Evolutionary conservation across 2,329 filamentous ascomycete genomes (phyloP).

Genomic region (Penicillium sp.): DNA sequence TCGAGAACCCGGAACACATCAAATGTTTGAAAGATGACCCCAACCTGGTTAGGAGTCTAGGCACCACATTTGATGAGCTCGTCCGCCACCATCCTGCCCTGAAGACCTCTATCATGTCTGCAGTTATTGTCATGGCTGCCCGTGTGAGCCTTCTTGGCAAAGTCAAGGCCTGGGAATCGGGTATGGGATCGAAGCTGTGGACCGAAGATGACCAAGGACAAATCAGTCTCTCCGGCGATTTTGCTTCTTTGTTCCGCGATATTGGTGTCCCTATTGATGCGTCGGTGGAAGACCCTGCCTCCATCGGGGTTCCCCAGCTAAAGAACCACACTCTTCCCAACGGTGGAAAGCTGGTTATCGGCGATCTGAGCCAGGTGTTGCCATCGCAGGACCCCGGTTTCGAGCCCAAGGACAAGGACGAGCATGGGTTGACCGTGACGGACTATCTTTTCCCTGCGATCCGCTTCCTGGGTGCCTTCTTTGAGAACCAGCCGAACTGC

Average conservation of each 20-base stretch:
- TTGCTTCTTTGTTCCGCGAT: slow-evolving; percentile 34
- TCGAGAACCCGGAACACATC: slow-evolving; percentile 85
- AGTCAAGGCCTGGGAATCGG: slow-evolving; percentile 62
- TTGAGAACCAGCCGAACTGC: slow-evolving; percentile 69
- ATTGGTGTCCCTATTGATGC: slow-evolving; percentile 30
- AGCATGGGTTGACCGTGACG: slow-evolving; percentile 52
- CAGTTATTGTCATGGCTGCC: slow-evolving; percentile 84
- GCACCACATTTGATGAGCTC: slow-evolving; percentile 86
- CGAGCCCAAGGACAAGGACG: slow-evolving; percentile 49
- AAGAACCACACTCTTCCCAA: slow-evolving; percentile 34
- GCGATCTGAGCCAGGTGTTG: slow-evolving; percentile 28
- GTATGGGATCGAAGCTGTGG: slow-evolving; percentile 76
- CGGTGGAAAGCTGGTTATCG: slow-evolving; percentile 33
- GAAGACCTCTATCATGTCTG: slow-evolving; percentile 72
- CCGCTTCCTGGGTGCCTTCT: slow-evolving; percentile 72
- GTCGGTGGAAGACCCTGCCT: slow-evolving; percentile 21
- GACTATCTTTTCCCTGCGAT: slow-evolving; percentile 71
- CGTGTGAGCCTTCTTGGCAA: slow-evolving; percentile 71
- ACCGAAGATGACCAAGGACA: slow-evolving; percentile 56
- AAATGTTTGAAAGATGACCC: slow-evolving; percentile 73
- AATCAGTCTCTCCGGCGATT: slow-evolving; percentile 56
- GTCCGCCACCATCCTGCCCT: slow-evolving; percentile 86
- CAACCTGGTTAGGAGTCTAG: slow-evolving; percentile 68
- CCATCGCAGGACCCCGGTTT: slow-evolving; percentile 22
- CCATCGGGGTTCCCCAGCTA: slow-evolving; percentile 27